Evolutionary conservation across 768 basidiomycete genomes (phyloP), one percentile per base, ranked within the genome.

Genomic region (Tricholoma bakamatsutake): DNA sequence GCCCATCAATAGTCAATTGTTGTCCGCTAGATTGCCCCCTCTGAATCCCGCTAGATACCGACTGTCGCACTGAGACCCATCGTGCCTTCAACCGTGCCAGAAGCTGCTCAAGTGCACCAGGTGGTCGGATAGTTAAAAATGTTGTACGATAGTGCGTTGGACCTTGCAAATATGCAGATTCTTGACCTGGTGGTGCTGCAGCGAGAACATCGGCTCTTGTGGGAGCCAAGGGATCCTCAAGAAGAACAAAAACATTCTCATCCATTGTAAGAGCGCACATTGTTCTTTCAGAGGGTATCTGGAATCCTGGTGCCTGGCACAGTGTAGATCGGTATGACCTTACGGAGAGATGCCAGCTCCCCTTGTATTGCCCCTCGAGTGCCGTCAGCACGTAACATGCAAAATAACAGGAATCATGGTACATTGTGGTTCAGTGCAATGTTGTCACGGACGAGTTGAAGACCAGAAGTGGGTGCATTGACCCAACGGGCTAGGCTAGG

Each of bases 191-290:
- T 21, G 76, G 74, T 15, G 75, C 75, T 4, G 71, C 75, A 31
- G 72, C 72, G 15, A 77, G 68, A 18, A 87, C 76, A 55, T 90
- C 89, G 51, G 78, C 79, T 56, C 83, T 79, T 34, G 76, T 80
- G 0, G 88, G 90, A 9, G 87, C 87, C 9, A 77, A 71, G 33
- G 87, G 86, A 67, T 92, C 89, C 62, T 91, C 90, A 24, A 91
- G 71, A 5, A 85, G 77, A 21, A 90, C 88, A 66, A 90, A 92
- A 24, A 88, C 87, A 61, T 87, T 86, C 45, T 90, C 82, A 55
- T 85, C 82, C 85, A 90, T 87, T 1, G 87, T 88, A 17, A 92
- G 75, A 15, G 88, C 75, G 61, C 80, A 87, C 82, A 92, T 88
- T 1, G 80, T 80, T 30, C 89, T 79, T 64, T 91, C 89, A 3